phyloP scores from a whole-genome alignment of 31 red algal species.

The Endocladia muricata region DNA sequence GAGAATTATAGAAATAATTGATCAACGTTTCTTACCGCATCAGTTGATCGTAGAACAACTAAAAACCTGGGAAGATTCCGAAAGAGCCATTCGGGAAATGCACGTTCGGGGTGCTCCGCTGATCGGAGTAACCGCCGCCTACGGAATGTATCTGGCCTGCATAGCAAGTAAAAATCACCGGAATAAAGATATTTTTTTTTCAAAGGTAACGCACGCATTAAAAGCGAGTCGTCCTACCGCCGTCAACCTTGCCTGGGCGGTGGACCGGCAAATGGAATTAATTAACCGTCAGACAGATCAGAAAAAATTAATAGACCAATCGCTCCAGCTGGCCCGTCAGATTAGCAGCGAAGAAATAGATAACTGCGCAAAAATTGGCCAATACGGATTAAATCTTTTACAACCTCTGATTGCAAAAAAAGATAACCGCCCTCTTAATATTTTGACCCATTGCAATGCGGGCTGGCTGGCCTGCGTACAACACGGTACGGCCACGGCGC shows the following conservation, averaged over 20 bases:
- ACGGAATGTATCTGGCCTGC: slow-evolving; percentile 35
- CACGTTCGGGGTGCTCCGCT: slow-evolving; percentile 72
- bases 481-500: slow-evolving; percentile 60
- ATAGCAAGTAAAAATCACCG: too few relatives aligned
- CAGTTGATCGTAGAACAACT: not conserved
- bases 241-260: slow-evolving; percentile 63
- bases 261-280: not conserved
- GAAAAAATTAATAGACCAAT: not conserved
- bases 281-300: not conserved
- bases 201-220: not conserved
- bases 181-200: not conserved
- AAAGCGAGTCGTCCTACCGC: slow-evolving; percentile 52
- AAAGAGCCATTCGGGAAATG: slow-evolving; percentile 63
- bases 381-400: slow-evolving; percentile 25
- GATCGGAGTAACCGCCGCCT: slow-evolving; percentile 68
- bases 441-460: slow-evolving; percentile 76
- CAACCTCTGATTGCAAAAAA: not conserved
- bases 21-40: slow-evolving; percentile 59
- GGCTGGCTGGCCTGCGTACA: slow-evolving; percentile 59
- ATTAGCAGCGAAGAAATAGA: slow-evolving; percentile 30
- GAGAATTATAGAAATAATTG: too few relatives aligned
- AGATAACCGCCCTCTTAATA: not conserved
- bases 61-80: slow-evolving; percentile 7
- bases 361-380: slow-evolving; percentile 28
- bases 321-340: slow-evolving; percentile 8